Conservation (phyloP, 352 stramenopile genomes). For the Phytophthora citricola region DNA sequence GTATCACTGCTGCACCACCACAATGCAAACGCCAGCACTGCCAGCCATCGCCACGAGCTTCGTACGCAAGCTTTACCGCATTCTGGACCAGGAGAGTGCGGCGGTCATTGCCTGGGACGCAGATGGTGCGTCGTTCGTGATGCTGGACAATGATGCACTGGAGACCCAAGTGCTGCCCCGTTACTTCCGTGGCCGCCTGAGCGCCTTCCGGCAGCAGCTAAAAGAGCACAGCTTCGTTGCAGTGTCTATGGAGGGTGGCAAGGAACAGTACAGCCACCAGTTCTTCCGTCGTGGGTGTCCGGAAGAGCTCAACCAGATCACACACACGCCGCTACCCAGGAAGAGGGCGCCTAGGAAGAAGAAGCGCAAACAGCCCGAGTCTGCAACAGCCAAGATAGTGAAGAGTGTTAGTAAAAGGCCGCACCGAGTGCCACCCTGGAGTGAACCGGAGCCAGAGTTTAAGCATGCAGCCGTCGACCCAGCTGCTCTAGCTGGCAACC, state of each 20-base stretch:
- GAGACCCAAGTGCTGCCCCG: slow-evolving; percentile 58
- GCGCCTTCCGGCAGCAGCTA: slow-evolving; percentile 73
- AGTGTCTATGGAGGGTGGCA: slow-evolving; percentile 8
- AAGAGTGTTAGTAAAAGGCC: slow-evolving; percentile 17
- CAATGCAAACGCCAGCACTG: slow-evolving; percentile 13
- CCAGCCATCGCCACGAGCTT: slow-evolving; percentile 69
- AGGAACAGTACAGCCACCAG: slow-evolving; percentile 50
- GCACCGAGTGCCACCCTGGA: slow-evolving; percentile 18
- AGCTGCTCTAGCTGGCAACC: slow-evolving; percentile 25
- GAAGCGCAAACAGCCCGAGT: slow-evolving; percentile 29
- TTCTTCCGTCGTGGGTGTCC: slow-evolving; percentile 59
- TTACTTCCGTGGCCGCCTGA: slow-evolving; percentile 73
- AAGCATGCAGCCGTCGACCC: slow-evolving; percentile 29
- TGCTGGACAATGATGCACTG: slow-evolving; percentile 57
- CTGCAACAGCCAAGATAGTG: slow-evolving; percentile 16
- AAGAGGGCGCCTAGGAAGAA: slow-evolving; percentile 38
- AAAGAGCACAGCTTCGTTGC: slow-evolving; percentile 64
- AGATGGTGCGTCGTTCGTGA: slow-evolving; percentile 57
- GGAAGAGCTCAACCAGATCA: slow-evolving; percentile 45
- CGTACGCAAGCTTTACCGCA: slow-evolving; percentile 79
- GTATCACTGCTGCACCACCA: not conserved
- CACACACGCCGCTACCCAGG: slow-evolving; percentile 43
- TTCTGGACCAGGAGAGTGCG: slow-evolving; percentile 65
- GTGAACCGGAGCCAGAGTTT: slow-evolving; percentile 18
- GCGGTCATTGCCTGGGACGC: slow-evolving; percentile 67